Base-by-base conservation (phyloP, 1,284 basidiomycete species). In the Tremellales sp. region DNA sequence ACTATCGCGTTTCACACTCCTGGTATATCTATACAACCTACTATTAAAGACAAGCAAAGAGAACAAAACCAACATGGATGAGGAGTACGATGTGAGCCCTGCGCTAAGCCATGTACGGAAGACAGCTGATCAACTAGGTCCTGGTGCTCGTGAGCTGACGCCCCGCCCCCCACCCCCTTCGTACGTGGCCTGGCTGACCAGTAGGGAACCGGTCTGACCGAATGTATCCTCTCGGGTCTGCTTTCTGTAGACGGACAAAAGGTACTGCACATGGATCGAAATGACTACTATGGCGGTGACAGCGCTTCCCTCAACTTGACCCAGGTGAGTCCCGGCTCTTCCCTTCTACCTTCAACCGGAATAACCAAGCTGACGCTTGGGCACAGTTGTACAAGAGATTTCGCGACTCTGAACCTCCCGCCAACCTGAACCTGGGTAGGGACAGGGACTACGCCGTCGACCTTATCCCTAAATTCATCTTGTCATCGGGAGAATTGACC, bases 201-300 rank as follows among this genome's bases (percentile, higher is more conserved):
- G 5, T 51, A 73, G 69, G 94, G 94, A 60, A 97, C 94, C 55
- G 94, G 94, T 59, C 79, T 98, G 71, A 96, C 94, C 48, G 96
- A 99, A 76, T 98, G 96, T 78, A 93, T 98, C 72, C 84, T 99
- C 56, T 97, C 92, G 15, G 92, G 89, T 57, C 80, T 93, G 71
- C 82, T 99, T 63, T 98, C 94, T 25, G 94, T 98, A 52, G 94
- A 97, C 70, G 94, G 94, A 64, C 97, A 98, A 82, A 99, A 98
- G 80, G 96, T 99, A 60, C 84, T 99, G 39, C 96, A 99, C 77
- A 97, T 99, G 84, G 96, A 99, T 78, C 82, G 94, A 60, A 97
- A 97, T 70, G 91, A 97, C 76, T 98, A 98, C 78, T 99, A 99
- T 62, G 96, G 96, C 51, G 96, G 89, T 53, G 96, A 97, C 71